Conservation (phyloP, 345 rosid species). For the Raphanus sativus region DNA sequence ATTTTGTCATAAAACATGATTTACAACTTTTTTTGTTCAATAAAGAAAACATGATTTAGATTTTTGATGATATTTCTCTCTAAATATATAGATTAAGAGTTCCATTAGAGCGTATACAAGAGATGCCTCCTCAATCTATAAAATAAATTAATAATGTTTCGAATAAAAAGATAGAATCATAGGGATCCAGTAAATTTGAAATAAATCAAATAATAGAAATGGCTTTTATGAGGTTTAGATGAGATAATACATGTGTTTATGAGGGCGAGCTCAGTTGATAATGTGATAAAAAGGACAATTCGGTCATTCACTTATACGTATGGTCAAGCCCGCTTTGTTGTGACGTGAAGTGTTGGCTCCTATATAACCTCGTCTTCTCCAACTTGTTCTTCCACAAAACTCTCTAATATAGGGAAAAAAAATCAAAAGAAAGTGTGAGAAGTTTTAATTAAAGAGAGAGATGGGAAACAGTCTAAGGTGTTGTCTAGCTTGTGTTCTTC, state of each 20-base stretch:
- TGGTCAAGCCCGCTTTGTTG: slow-evolving; percentile 29
- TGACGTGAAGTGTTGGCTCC: slow-evolving; percentile 34
- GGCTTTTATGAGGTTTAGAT: neutral
- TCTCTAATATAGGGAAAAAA: neutral
- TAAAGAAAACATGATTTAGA: too few species aligned
- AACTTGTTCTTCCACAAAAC: slow-evolving; percentile 31
- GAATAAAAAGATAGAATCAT: neutral
- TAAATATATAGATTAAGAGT: neutral
- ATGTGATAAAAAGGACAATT: slow-evolving; percentile 5
- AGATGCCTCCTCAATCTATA: neutral
- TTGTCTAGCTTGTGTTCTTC: slow-evolving; percentile 89
- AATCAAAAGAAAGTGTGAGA: neutral
- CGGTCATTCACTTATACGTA: neutral
- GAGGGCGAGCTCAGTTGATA: neutral
- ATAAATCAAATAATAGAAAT: neutral
- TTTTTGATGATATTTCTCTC: too few species aligned
- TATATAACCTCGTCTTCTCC: slow-evolving; percentile 39
- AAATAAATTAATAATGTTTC: neutral
- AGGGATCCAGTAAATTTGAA: neutral
- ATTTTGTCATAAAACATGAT: too few species aligned
- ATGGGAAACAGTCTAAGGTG: slow-evolving; percentile 95
- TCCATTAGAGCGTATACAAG: neutral
- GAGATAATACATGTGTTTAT: too few species aligned
- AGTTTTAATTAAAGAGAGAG: neutral
- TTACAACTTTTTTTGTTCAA: too few species aligned